Conservation (phyloP, 148 eudicot species). For the Pharnaceum exiguum region DNA sequence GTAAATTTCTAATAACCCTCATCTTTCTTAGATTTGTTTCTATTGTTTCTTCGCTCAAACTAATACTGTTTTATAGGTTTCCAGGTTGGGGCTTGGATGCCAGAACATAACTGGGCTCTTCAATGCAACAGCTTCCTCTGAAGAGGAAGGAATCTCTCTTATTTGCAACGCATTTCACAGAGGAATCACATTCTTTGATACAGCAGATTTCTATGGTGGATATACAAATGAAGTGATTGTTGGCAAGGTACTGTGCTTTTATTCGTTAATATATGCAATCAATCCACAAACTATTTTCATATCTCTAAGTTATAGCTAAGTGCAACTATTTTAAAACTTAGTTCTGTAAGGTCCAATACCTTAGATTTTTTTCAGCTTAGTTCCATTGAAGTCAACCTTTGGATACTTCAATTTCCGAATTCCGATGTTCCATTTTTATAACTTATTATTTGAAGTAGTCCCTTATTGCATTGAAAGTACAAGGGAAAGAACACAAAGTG, state of each 20-base stretch:
- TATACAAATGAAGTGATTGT: slow-evolving; percentile 50
- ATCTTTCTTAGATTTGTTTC: neutral
- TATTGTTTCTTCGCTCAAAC: neutral
- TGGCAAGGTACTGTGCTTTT: slow-evolving; percentile 45
- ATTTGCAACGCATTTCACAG: slow-evolving; percentile 47
- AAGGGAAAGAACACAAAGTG: no score
- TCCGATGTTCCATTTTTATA: no score
- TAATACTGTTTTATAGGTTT: slow-evolving; percentile 29
- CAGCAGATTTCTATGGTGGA: slow-evolving; percentile 55
- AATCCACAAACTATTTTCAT: no score
- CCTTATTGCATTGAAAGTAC: no score
- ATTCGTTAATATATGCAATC: no score
- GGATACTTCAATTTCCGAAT: no score
- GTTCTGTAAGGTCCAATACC: no score
- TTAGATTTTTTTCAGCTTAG: no score
- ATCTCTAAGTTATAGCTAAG: no score
- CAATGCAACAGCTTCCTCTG: slow-evolving; percentile 30
- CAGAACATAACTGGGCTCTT: slow-evolving; percentile 37
- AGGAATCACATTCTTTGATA: slow-evolving; percentile 72
- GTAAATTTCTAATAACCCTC: slow-evolving; percentile 4
- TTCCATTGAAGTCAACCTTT: no score
- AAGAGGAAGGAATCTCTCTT: slow-evolving; percentile 50
- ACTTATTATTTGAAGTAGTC: no score
- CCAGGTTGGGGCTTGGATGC: slow-evolving; percentile 53
- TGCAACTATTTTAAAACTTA: no score